Base-by-base conservation (phyloP, 176 grass and related monocot genomes). In the Zea luxurians region DNA sequence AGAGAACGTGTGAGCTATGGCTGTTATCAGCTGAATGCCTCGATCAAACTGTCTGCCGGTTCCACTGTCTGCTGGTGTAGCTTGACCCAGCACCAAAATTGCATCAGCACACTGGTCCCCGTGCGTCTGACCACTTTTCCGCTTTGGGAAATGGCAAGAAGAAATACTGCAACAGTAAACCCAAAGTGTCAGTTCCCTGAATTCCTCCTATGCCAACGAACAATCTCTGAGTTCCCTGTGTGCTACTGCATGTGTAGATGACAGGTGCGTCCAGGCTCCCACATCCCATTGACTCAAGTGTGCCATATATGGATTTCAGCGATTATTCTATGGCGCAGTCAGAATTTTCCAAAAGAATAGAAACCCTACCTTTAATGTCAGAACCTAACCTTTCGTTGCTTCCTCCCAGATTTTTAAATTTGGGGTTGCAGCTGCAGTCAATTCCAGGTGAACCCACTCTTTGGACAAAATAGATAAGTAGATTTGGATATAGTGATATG, bases 41-140 rank as follows among this genome's bases (percentile, higher is more conserved):
- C 12, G 17, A 38, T 12, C 40, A 62, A 70, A 9, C 17, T 37
- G 13, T 36, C 10, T 76, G 52, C 15, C 27, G 13, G 3, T 16
- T 54, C 27, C 27, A 27, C 0, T 17, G 3, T 34, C 53, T 75
- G 20, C 45, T 48, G n/a, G 21, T 47, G 4, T 17, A 76, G 17
- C 64, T 34, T 68, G 57, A 61, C 54, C 16, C 64, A 7, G n/a
- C 49, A 83, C 73, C 36, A 42, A 62, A 69, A 77, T 60, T 77
- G 58, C 0, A 10, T 49, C 35, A 69, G 52, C 40, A 48, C 21
- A 5, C 34, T 58, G 38, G 11, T 18, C n/a, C 53, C 8, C 13
- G 37, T 70, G 38, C 69, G 16, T 61, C 42, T 40, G 27, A 4
- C n/a, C 13, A 21, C 15, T 10, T 48, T 72, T 70, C 27, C 44